Base-by-base conservation (phyloP, 257 asterid genomes). In the Scutellaria minor region DNA sequence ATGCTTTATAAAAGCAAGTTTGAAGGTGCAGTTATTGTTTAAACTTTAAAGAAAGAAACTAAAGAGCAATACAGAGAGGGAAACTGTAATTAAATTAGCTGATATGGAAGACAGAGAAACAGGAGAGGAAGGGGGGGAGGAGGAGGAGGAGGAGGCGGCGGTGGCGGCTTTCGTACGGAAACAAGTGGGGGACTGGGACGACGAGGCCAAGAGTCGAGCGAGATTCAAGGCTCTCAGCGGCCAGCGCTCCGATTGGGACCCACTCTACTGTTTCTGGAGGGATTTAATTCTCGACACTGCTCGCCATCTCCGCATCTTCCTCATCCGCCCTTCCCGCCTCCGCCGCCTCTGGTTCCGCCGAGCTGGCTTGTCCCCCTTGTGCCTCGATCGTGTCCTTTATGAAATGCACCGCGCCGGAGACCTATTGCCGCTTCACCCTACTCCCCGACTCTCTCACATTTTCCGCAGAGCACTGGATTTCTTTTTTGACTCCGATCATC, bases 221-320 rank as follows among this genome's bases (percentile, higher is more conserved):
- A 76, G 88, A 63, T 92, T 84, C 83, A 90, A 88, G 75, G 97
- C 93, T 4, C 84, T 92, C 50, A 90, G 95, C 80, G 98, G 98
- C 13, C 98, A 88, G 89, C 80, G 89, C 60, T 83, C 87, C 40
- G 98, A 90, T 74, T 92, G 97, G 97, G 90, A 88, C 31, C 73
- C 85, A 45, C 91, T 87, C 57, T 90, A 84, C 79, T 65, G 71
- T 37, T 92, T 92, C 84, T 92, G 98, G 96, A 80, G 91, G 70
- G 85, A 90, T 66, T 80, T 92, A 75, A 92, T 92, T 7, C 27
- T 92, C 78, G 84, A 86, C 14, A 83, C 87, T 14, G 86, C 93
- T 73, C 89, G 85, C 55, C 91, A 90, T 65, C 83, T 87, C 66
- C 73, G 78, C 61, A 78, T 78, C 79, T 78, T 87, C 79, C 66